Evolutionary conservation across 352 stramenopile genomes (phyloP).

Genomic region (Pythium dissotocum): DNA sequence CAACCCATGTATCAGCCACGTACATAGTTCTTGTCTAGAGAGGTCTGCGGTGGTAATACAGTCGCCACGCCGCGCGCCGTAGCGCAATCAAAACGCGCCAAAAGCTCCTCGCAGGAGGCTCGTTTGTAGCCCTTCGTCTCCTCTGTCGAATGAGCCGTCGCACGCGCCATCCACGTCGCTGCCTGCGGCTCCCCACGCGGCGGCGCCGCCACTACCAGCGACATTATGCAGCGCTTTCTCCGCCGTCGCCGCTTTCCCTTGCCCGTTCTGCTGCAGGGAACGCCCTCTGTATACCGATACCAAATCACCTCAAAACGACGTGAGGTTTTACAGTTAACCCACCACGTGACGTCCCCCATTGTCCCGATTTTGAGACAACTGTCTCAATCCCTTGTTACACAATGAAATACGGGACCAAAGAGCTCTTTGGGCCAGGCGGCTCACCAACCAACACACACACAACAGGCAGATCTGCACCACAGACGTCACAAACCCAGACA

Average conservation of each 20-base stretch:
- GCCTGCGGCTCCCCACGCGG: neutral
- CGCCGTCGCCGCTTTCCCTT: slow-evolving; percentile 4
- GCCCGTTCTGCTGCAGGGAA: slow-evolving; percentile 9
- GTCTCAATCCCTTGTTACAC: slow-evolving; percentile 15
- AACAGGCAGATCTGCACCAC: slow-evolving; percentile 10
- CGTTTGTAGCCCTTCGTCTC: neutral
- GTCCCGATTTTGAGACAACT: neutral
- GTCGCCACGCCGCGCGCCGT: slow-evolving; percentile 15
- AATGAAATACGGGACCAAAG: slow-evolving; percentile 7
- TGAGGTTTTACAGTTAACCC: slow-evolving; percentile 19
- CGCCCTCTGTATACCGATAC: slow-evolving; percentile 21
- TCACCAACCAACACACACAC: slow-evolving; percentile 24
- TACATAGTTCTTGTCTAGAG: slow-evolving; percentile 28
- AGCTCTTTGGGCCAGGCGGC: slow-evolving; percentile 2
- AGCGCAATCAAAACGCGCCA: slow-evolving; percentile 15
- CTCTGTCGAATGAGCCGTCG: neutral
- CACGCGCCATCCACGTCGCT: neutral
- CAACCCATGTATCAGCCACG: neutral
- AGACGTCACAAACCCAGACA: neutral
- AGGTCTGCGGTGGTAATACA: slow-evolving; percentile 1
- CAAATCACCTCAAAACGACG: slow-evolving; percentile 11
- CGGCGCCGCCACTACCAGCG: slow-evolving; percentile 13
- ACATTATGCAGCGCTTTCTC: slow-evolving; percentile 17
- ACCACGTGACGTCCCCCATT: neutral
- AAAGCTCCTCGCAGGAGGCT: slow-evolving; percentile 3